Evolutionary conservation across 2,329 filamentous ascomycete species (phyloP), one percentile per base, ranked within the genome.

Genomic region (Paecilomyces niveus): DNA sequence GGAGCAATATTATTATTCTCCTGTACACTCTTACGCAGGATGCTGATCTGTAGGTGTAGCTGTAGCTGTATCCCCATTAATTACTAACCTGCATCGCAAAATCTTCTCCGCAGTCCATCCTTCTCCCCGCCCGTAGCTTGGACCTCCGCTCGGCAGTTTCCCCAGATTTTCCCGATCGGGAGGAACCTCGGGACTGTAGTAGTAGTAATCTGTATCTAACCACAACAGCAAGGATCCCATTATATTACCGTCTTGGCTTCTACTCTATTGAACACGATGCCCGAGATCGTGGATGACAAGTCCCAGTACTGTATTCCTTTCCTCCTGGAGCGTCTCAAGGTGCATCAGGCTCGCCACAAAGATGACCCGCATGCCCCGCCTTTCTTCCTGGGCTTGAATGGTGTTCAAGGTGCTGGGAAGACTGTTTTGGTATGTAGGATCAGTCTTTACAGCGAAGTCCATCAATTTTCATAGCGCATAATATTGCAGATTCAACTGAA

Each of bases 351-450:
- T 18, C 76, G 74, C 61, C 70, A 75, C 62, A 66, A 66, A 18
- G 61, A 67, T 45, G 69, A 68, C 45, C 61, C 70, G 59, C 67
- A 68, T 57, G 69, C 77, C 55, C 82, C 81, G 21, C 91, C 92
- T 29, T 89, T 96, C 73, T 85, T 96, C 71, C 82, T 97, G 62
- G 93, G 92, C 53, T 83, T 97, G 67, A 96, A 95, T 67, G 93
- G 92, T 61, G 85, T 96, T 29, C 93, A 97, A 76, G 93, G 93
- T 61, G 88, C 90, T 39, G 93, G 93, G 65, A 97, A 97, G 78
- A 95, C 92, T 3, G 95, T 92, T 11, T 83, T 96, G 67, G 92
- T 85, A 71, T 52, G 26, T 52, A 29, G 22, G 15, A 18, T 26
- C 22, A 1, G 15, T 52, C 11, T 29, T 13, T 15, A 52, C 29